Evolutionary conservation across 2,329 filamentous ascomycete genomes (phyloP).

Genomic region (Neospermospora avenae): DNA sequence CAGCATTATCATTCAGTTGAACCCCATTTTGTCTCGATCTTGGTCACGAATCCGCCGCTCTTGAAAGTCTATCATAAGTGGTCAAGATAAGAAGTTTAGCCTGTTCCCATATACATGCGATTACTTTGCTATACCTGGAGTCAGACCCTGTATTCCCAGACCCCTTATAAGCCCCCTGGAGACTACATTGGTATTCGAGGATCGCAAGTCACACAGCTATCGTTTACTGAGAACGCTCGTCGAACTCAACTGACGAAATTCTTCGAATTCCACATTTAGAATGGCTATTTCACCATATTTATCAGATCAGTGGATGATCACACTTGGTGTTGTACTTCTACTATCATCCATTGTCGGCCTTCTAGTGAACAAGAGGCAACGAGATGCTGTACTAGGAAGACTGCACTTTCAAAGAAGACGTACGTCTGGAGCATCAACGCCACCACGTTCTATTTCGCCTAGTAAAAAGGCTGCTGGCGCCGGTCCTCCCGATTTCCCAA

Average conservation of each 20-base stretch:
- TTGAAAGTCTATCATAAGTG: slow-evolving; percentile 4
- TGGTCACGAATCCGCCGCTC: neutral
- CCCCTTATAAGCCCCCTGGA: neutral
- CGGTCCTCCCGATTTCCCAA: slow-evolving; percentile 21
- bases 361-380: slow-evolving; percentile 24
- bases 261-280: neutral
- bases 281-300: slow-evolving; percentile 23
- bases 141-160: neutral
- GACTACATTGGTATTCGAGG: neutral
- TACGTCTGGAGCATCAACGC: slow-evolving; percentile 33
- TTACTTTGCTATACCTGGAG: neutral
- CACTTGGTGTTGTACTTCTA: slow-evolving; percentile 27
- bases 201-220: neutral
- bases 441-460: slow-evolving; percentile 33
- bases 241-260: neutral
- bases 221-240: neutral
- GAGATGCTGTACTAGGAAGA: slow-evolving; percentile 26
- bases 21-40: slow-evolving; percentile 1
- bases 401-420: slow-evolving; percentile 30
- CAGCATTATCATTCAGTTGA: neutral
- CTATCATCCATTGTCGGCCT: slow-evolving; percentile 22
- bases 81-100: neutral
- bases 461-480: slow-evolving; percentile 14
- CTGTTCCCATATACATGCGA: neutral
- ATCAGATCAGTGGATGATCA: slow-evolving; percentile 26